Conservation (phyloP, 1,284 basidiomycete species). For the Blastosporella zonata region DNA sequence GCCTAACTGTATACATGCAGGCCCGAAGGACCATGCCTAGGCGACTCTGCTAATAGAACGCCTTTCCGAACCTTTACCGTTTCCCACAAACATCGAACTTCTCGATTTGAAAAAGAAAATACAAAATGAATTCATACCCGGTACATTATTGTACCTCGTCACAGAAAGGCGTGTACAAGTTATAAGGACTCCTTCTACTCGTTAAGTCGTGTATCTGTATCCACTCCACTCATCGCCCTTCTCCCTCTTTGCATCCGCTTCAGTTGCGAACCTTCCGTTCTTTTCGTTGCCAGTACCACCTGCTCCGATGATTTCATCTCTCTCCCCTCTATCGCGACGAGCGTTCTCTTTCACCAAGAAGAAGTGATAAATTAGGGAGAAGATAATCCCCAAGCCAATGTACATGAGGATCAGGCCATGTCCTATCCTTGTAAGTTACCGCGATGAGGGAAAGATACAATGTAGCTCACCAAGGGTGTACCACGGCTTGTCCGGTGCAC, state of each 20-base stretch:
- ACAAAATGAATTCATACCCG: background rate
- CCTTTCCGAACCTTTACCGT: no score
- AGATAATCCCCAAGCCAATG: constrained; percentile 60
- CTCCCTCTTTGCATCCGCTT: constrained; percentile 51
- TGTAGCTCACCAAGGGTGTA: constrained; percentile 57
- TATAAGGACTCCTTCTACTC: background rate
- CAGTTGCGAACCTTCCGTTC: constrained; percentile 46
- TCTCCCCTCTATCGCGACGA: constrained; percentile 57
- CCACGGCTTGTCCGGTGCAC: constrained; percentile 63
- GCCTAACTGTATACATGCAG: no score
- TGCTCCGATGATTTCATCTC: constrained; percentile 65
- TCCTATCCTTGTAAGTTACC: constrained; percentile 26
- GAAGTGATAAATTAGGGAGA: constrained; percentile 44
- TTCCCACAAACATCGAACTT: no score
- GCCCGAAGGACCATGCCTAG: no score
- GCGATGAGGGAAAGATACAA: background rate
- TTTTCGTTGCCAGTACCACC: constrained; percentile 30
- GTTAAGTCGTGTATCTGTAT: constrained; percentile 45
- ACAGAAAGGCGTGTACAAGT: background rate
- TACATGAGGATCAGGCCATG: constrained; percentile 64
- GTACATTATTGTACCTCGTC: background rate
- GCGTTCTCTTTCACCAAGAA: constrained; percentile 60
- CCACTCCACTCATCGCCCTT: constrained; percentile 63
- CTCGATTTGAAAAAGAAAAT: background rate
- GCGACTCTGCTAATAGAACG: no score